phyloP scores from a whole-genome alignment of 441 rosid genomes.

The Melastoma candidum region DNA sequence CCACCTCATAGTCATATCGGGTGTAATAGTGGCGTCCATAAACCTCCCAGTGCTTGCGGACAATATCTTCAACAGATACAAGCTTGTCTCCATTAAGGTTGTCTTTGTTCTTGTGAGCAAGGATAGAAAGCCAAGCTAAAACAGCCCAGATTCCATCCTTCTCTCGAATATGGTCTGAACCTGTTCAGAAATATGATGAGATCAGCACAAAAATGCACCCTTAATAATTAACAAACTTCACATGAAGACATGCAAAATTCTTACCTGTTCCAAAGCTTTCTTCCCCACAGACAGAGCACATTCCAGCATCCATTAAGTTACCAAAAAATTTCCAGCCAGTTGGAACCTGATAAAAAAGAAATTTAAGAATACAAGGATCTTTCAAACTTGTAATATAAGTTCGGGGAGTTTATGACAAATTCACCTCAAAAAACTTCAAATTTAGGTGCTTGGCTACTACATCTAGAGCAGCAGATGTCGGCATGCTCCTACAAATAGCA shows the following conservation, averaged over 20 bases:
- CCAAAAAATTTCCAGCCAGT: slow-evolving; percentile 99
- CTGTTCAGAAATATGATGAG: slow-evolving; percentile 26
- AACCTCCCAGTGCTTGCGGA: slow-evolving; percentile 78
- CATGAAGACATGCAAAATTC: slow-evolving; percentile 12
- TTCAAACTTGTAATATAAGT: no score
- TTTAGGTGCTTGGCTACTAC: slow-evolving; percentile 78
- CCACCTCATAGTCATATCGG: slow-evolving; percentile 94
- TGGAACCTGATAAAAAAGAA: slow-evolving; percentile 47
- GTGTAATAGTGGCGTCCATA: slow-evolving; percentile 97
- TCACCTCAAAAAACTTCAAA: slow-evolving; percentile 94
- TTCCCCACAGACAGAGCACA: slow-evolving; percentile 94
- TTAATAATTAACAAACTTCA: neutral
- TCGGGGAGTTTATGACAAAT: no score
- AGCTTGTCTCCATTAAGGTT: slow-evolving; percentile 55
- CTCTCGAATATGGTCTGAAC: slow-evolving; percentile 95
- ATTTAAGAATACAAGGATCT: no score
- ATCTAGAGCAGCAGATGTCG: slow-evolving; percentile 97
- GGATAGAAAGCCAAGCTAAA: slow-evolving; percentile 90
- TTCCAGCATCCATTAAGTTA: slow-evolving; percentile 95
- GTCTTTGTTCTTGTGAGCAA: slow-evolving; percentile 79
- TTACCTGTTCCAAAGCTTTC: slow-evolving; percentile 99
- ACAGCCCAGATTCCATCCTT: slow-evolving; percentile 99
- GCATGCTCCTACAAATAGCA: slow-evolving; percentile 80
- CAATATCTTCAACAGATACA: slow-evolving; percentile 89
- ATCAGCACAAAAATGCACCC: neutral